These are phyloP conservation scores for Kodamaea nitidulidarum DNA, from an alignment of 805 yeast genomes.

Conservation along the genomic window DNA sequence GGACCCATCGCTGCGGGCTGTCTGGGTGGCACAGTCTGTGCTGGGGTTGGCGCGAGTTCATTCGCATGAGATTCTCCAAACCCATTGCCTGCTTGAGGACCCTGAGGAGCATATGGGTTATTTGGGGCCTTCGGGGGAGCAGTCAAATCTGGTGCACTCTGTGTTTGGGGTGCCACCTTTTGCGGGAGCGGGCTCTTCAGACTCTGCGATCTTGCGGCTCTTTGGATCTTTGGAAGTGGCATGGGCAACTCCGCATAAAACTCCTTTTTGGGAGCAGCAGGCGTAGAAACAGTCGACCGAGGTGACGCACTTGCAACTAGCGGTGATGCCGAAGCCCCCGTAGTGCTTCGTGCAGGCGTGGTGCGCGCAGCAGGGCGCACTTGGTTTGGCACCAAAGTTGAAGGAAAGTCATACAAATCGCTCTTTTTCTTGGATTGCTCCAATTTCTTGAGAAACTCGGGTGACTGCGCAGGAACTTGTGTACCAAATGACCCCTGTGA, in stretches of 20 bases:
- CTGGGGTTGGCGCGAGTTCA: no score
- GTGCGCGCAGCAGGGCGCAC: slow-evolving; percentile 38
- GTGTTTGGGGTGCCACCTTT: neutral
- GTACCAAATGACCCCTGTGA: neutral
- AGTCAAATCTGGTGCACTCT: neutral
- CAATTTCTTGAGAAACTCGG: slow-evolving; percentile 7
- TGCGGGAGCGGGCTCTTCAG: slow-evolving; percentile 15
- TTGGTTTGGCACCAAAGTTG: slow-evolving; percentile 43
- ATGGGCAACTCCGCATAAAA: slow-evolving; percentile 61
- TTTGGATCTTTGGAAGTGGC: slow-evolving; percentile 25
- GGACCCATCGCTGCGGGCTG: no score
- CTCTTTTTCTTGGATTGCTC: slow-evolving; percentile 50
- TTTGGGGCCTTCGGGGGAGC: neutral
- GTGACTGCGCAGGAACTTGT: neutral
- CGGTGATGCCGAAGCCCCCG: neutral
- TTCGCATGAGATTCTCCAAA: neutral
- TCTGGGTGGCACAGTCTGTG: no score
- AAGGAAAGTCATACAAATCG: slow-evolving; percentile 78
- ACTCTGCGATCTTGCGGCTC: slow-evolving; percentile 25
- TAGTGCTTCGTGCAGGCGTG: slow-evolving; percentile 13
- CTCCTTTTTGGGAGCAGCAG: slow-evolving; percentile 2
- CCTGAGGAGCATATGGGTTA: slow-evolving; percentile 1
- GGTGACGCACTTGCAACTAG: no score
- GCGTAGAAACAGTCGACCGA: neutral
- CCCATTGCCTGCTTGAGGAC: neutral